Evolutionary conservation across 352 stramenopile species (phyloP).

Genomic region (Pythium volutum): DNA sequence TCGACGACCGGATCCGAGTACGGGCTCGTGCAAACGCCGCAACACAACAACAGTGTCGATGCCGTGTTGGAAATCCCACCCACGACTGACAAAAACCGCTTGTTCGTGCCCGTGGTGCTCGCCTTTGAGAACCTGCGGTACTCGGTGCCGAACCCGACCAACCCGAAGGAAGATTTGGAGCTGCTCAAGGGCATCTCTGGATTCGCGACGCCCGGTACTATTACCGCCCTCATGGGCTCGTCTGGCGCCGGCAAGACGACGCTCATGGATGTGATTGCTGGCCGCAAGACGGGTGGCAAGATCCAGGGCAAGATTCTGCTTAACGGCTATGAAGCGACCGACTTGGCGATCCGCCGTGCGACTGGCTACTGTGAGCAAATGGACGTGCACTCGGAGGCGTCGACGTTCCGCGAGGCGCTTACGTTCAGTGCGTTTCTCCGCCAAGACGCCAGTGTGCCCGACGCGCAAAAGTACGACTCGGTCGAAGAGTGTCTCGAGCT

Average conservation of each 20-base stretch:
- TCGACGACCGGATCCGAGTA: background rate
- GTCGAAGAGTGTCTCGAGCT: slow-evolving; percentile 41
- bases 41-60: slow-evolving; percentile 1
- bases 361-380: slow-evolving; percentile 67
- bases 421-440: too few species aligned
- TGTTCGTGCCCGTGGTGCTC: slow-evolving; percentile 40
- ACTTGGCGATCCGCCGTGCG: slow-evolving; percentile 38
- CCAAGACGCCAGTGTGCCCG: too few species aligned
- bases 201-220: slow-evolving; percentile 46
- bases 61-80: slow-evolving; percentile 29
- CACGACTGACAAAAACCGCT: too few species aligned
- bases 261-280: slow-evolving; percentile 93
- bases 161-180: slow-evolving; percentile 28
- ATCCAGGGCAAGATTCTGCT: slow-evolving; percentile 77
- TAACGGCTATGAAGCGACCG: slow-evolving; percentile 83
- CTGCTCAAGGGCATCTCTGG: slow-evolving; percentile 64
- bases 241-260: slow-evolving; percentile 91
- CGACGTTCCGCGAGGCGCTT: too few species aligned
- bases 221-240: slow-evolving; percentile 72
- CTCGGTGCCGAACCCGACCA: slow-evolving; percentile 39
- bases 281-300: slow-evolving; percentile 88
- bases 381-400: slow-evolving; percentile 89
- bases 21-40: background rate
- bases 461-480: too few species aligned
- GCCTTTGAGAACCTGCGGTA: slow-evolving; percentile 62